These are phyloP conservation scores for Mortierella sp. DNA, from an alignment of 371 early-diverging fungal genomes.

Conservation along the genomic window DNA sequence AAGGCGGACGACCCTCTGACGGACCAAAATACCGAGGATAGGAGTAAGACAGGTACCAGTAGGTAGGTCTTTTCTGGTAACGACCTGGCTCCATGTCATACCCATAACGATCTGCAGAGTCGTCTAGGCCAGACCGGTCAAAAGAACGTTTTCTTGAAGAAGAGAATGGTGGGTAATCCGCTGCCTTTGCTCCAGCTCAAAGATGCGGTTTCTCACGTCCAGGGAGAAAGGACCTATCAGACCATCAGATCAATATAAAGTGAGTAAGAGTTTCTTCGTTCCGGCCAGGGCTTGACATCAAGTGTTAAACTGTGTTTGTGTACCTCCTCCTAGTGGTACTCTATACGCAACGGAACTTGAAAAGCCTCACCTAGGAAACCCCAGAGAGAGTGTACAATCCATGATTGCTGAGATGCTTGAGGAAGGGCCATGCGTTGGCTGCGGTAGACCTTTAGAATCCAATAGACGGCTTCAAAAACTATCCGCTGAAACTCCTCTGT, in stretches of 20 bases:
- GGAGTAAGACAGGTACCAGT: slow-evolving; percentile 5
- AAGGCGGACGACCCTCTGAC: neutral
- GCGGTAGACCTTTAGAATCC: no score
- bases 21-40: slow-evolving; percentile 1
- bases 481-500: neutral
- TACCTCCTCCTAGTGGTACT: no score
- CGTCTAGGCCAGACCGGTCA: slow-evolving; percentile 23
- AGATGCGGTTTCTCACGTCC: slow-evolving; percentile 53
- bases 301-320: no score
- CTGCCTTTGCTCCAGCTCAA: slow-evolving; percentile 47
- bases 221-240: slow-evolving; percentile 42
- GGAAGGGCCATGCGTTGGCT: no score
- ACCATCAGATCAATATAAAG: neutral
- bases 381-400: no score
- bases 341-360: no score
- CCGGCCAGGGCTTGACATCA: no score
- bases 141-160: slow-evolving; percentile 41
- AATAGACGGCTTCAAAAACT: no score
- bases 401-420: neutral
- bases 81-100: slow-evolving; percentile 11
- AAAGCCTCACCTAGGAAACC: no score
- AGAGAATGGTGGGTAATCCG: slow-evolving; percentile 47
- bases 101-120: slow-evolving; percentile 17
- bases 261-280: no score
- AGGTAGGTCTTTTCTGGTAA: slow-evolving; percentile 25